phyloP scores from a whole-genome alignment of 2,329 filamentous ascomycete genomes.

The Apiospora koreana region DNA sequence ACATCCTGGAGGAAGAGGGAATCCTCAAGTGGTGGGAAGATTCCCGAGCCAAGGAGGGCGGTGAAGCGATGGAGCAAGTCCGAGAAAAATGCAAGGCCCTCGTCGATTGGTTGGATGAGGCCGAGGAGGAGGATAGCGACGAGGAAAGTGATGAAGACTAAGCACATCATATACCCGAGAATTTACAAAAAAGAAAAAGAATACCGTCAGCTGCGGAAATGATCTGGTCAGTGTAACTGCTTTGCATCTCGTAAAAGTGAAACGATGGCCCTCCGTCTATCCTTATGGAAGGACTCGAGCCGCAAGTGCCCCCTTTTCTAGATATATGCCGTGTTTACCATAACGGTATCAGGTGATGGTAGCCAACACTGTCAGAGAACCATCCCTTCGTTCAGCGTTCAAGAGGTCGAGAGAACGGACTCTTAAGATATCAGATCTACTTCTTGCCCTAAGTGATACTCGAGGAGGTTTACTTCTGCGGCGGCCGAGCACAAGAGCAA shows the following conservation, averaged over 20 bases:
- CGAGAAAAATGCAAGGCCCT: slow-evolving; percentile 75
- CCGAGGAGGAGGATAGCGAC: slow-evolving; percentile 71
- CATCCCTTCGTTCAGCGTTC: too few relatives aligned
- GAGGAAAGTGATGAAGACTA: slow-evolving; percentile 62
- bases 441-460: too few relatives aligned
- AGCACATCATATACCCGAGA: neutral
- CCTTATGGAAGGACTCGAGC: neutral
- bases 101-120: slow-evolving; percentile 82
- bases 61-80: slow-evolving; percentile 68
- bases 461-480: too few relatives aligned
- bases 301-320: neutral
- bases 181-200: neutral
- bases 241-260: neutral
- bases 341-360: neutral
- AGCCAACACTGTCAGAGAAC: too few relatives aligned
- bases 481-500: too few relatives aligned
- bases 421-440: neutral
- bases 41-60: slow-evolving; percentile 64
- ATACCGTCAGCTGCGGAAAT: neutral
- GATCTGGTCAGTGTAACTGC: too few relatives aligned
- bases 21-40: slow-evolving; percentile 89
- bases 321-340: neutral
- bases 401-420: too few relatives aligned
- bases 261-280: too few relatives aligned
- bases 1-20: slow-evolving; percentile 86